Evolutionary conservation across 352 stramenopile genomes (phyloP), one percentile per base, ranked within the genome.

Genomic region (Phytophthora meadii): DNA sequence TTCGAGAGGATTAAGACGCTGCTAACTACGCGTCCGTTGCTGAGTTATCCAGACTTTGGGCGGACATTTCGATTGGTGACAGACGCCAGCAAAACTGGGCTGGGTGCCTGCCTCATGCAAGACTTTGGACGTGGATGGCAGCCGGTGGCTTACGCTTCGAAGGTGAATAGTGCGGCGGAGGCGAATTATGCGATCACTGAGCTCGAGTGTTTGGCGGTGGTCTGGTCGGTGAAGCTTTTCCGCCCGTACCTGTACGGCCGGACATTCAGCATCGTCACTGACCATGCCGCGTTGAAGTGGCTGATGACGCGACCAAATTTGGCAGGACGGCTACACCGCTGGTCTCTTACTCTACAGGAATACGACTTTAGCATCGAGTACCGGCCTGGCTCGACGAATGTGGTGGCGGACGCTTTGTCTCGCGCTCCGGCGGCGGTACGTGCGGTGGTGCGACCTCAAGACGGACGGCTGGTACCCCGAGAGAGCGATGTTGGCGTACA

Each of bases 211-310:
- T n/a, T 46, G 3, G 49, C 49, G 0, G 49, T 36, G 2, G 17
- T 55, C 2, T 55, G 32, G 32, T 1, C 32, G 4, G 11, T 46
- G 3, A 45, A 46, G 28, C 14, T 32, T 0, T 55, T 55, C 7
- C 8, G 32, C 1, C 49, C 49, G 8, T 55, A 55, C n/a, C 12
- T 55, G 32, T 55, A 55, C 12, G 49, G 49, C 1, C 0, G 49
- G 3, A 34, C 2, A 3, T 55, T 55, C 25, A 8, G 4, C 14
- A 55, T 45, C 3, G 17, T 45, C 11, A 45, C 49, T 0, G 34
- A 55, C 45, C 30, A 45, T 4, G 8, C 34, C 0, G 49, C 34
- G 2, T 4, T 55, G 2, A 37, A 45, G 19, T 55, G 49, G 49
- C 6, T 46, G 10, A 55, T 45, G 49, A 55, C 49, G 2, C 2